Percentiles rank a stretch among this genome's conserved stretches.
phyloP scores from a whole-genome alignment of 495 filamentous ascomycete species.

The Echria macrotheca region DNA sequence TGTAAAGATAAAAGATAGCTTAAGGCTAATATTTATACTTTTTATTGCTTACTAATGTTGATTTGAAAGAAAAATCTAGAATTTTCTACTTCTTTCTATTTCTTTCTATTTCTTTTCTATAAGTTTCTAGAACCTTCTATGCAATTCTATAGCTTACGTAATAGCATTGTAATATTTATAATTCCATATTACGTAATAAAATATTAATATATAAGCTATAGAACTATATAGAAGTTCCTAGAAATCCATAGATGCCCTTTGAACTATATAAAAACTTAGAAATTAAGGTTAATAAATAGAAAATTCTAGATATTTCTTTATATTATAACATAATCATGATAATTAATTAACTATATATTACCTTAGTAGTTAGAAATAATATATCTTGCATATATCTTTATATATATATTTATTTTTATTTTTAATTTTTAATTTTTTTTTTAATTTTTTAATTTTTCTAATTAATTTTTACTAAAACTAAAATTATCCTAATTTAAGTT shows the following conservation, averaged over 20 bases:
- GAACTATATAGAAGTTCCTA: not conserved
- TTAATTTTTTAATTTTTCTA: not conserved
- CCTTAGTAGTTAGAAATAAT: not conserved
- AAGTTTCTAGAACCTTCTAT: not conserved
- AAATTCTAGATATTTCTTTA: too few relatives aligned
- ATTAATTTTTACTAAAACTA: not conserved
- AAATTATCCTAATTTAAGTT: too few relatives aligned
- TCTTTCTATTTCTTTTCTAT: not conserved
- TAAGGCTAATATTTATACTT: too few relatives aligned
- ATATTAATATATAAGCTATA: not conserved
- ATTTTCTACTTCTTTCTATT: too few relatives aligned
- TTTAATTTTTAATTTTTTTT: not conserved
- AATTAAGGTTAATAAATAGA: not conserved
- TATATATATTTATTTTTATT: not conserved
- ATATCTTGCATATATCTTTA: not conserved
- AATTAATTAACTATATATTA: too few relatives aligned
- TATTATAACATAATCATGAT: too few relatives aligned
- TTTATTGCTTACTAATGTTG: too few relatives aligned
- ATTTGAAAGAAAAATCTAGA: too few relatives aligned
- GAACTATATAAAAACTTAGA: not conserved
- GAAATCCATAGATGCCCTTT: not conserved
- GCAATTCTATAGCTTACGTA: not conserved
- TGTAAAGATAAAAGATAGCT: not conserved
- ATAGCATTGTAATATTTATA: not conserved
- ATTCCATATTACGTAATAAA: not conserved